Base-by-base conservation (phyloP, 208 protist genomes). In the Leishmania major region DNA sequence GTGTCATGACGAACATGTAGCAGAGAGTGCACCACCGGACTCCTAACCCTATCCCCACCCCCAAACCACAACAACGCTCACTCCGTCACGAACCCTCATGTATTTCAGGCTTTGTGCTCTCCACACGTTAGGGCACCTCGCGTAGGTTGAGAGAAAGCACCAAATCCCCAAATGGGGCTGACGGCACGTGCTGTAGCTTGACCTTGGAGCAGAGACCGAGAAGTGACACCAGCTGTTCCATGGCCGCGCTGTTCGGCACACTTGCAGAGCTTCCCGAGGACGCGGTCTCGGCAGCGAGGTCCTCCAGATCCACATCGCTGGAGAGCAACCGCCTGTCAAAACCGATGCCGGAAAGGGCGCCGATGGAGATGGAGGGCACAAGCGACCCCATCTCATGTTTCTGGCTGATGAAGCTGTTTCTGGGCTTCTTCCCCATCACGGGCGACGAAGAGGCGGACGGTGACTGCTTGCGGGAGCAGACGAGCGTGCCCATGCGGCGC, bases 101-200 rank as follows among this genome's bases (percentile, higher is more conserved):
- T 53, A 8, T 47, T 1, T 31, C 45, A 13, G 2, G 43, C 25
- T 8, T 55, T 10, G 25, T 37, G 11, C 3, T n/a, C 45, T 74
- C 25, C 25, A 15, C 17, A 31, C 1, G 60, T 62, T 51, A 60
- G 7, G 77, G 35, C 2, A 53, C 47, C 22, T 86, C 83, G 10
- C 77, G 77, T 25, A 86, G 79, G 53, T 86, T 86, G n/a, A 86
- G 78, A 19, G 78, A 75, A 10, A 86, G 72, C 11, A 86, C 83
- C 64, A 86, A 66, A 57, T 86, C 83, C 1, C 83, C 83, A 77
- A 86, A 86, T 47, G 83, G 83, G 51, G 78, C 74, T 8, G 83
- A 74, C 1, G 59, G 51, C 37, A 83, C 79, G 69, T 83, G 78
- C 62, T 83, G 83, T 45, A 86, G 67, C 59, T 83, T 86, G 40